Percentiles rank a stretch among this genome's conserved stretches.
phyloP scores from a whole-genome alignment of 345 rosid species.

The Populus ilicifolia region DNA sequence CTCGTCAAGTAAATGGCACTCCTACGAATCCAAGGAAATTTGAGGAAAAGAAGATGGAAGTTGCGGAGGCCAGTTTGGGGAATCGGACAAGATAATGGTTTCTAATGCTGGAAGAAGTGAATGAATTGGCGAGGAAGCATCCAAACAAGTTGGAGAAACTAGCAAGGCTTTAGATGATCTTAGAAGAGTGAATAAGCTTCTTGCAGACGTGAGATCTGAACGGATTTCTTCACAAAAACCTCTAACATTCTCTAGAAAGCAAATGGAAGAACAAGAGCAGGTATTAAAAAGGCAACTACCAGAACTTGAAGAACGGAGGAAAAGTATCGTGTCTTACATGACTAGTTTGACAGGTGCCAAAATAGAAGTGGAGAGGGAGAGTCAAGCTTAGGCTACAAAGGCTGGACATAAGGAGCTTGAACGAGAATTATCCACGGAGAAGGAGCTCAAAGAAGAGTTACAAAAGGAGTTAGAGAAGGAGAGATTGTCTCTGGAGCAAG shows the following conservation, averaged over 20 bases:
- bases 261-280: conserved; percentile 59
- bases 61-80: conserved; percentile 54
- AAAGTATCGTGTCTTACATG: conserved; percentile 49
- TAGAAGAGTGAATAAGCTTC: conserved; percentile 65
- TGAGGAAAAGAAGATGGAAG: conserved; percentile 64
- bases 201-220: conserved; percentile 64
- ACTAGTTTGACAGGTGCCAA: conserved; percentile 61
- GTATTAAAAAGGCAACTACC: conserved; percentile 42
- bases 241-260: conserved; percentile 52
- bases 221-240: conserved; percentile 66
- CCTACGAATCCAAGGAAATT: conserved; percentile 31
- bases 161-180: conserved; percentile 54
- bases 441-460: conserved; percentile 44
- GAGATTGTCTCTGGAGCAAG: conserved; percentile 52
- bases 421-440: conserved; percentile 46
- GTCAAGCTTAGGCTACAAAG: conserved; percentile 63
- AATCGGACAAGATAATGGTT: conserved; percentile 71
- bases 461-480: conserved; percentile 52
- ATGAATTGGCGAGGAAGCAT: conserved; percentile 39
- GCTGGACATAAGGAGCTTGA: conserved; percentile 64
- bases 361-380: conserved; percentile 63
- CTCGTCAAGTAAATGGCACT: no score
- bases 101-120: conserved; percentile 57
- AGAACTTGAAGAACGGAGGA: conserved; percentile 68
- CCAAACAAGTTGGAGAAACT: conserved; percentile 43